Evolutionary conservation across 768 basidiomycete species (phyloP).

Genomic region (Mycena kentingensis): DNA sequence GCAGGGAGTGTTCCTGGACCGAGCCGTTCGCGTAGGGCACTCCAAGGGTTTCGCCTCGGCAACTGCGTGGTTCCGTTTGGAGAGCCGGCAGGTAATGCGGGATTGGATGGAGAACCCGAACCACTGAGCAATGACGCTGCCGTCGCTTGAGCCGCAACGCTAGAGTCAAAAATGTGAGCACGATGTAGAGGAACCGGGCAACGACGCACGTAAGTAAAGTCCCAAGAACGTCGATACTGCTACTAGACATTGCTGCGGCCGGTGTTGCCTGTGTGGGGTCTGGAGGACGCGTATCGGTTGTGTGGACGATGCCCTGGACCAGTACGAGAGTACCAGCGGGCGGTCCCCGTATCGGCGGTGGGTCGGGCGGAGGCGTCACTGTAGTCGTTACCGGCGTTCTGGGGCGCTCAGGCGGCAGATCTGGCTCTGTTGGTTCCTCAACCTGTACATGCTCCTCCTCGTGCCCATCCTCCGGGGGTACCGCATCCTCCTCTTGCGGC

Average conservation of each 20-base stretch:
- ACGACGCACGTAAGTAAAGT: conserved; percentile 72
- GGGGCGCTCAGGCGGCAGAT: background rate
- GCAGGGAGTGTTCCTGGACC: conserved; percentile 46
- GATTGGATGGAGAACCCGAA: conserved; percentile 47
- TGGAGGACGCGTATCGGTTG: conserved; percentile 59
- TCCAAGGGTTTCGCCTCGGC: background rate
- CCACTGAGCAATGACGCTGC: conserved; percentile 83
- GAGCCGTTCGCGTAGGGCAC: conserved; percentile 60
- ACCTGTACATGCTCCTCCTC: background rate
- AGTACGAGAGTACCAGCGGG: conserved; percentile 80
- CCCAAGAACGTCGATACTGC: conserved; percentile 80
- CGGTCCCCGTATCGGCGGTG: conserved; percentile 32
- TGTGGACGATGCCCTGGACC: conserved; percentile 82
- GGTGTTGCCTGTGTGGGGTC: conserved; percentile 20
- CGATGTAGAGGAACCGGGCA: background rate
- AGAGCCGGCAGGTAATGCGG: conserved; percentile 23
- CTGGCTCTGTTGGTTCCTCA: background rate
- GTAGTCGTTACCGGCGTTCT: background rate
- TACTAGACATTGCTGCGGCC: conserved; percentile 59
- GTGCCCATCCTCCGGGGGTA: background rate
- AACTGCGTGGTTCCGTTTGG: conserved; percentile 10
- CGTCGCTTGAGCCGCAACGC: conserved; percentile 91
- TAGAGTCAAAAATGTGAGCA: conserved; percentile 30
- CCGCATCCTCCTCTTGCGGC: background rate
- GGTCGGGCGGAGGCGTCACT: background rate